A percentile compares a stretch with the other conserved stretches of the same genome.
Evolutionary conservation across 73 alveolate genomes (phyloP).

Genomic region (Durusdinium trenchii): DNA sequence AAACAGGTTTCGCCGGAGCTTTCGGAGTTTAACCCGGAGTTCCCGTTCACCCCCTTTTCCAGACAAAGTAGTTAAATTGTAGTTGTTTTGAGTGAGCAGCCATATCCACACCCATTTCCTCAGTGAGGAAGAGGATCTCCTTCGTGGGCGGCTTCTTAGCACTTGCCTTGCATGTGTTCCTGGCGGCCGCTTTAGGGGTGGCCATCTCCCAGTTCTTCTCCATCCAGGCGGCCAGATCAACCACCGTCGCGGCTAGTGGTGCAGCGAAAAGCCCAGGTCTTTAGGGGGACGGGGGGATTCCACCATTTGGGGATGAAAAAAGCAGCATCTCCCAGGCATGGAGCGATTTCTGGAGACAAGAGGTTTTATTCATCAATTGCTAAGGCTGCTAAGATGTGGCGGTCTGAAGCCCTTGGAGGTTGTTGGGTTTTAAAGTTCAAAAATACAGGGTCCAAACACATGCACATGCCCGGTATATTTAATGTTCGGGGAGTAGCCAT

Average conservation of each 20-base stretch:
- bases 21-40: too few relatives aligned
- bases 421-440: too few relatives aligned
- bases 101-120: too few relatives aligned
- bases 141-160: conserved; percentile 28
- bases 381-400: background rate
- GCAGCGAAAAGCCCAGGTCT: background rate
- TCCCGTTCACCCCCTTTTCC: too few relatives aligned
- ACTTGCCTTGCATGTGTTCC: conserved; percentile 21
- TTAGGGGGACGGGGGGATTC: background rate
- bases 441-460: background rate
- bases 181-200: conserved; percentile 31
- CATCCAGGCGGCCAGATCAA: conserved; percentile 6
- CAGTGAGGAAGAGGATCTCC: background rate
- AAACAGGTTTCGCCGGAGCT: too few relatives aligned
- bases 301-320: background rate
- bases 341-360: background rate
- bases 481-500: background rate
- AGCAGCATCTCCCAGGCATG: background rate
- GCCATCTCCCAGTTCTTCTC: conserved; percentile 50
- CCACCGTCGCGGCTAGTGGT: background rate
- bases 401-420: background rate
- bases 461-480: background rate
- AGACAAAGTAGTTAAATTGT: too few relatives aligned
- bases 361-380: background rate
- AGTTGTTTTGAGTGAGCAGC: too few relatives aligned